Evolutionary conservation across 2,329 filamentous ascomycete genomes (phyloP), one percentile per base, ranked within the genome.

Genomic region (Paraphaeosphaeria minitans): DNA sequence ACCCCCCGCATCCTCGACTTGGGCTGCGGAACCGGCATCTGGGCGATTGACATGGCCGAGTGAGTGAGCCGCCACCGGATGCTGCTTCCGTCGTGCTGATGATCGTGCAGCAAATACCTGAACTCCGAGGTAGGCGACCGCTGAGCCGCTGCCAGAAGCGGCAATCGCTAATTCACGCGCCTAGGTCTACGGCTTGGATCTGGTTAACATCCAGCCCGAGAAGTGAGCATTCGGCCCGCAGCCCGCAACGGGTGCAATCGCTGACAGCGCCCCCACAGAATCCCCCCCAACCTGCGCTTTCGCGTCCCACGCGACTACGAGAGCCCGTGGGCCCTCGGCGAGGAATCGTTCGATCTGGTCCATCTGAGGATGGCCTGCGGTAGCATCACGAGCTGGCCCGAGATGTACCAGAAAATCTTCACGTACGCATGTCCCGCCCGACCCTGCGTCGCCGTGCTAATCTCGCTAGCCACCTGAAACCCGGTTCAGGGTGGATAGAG

Each of bases 1-100:
- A 71, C 68, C 56, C 78, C 79, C 57, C 81, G 84, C 60, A 83
- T 88, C 61, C 79, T 88, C 56, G 86, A 87, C 67, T 70, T 97
- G 55, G 94, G 93, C 43, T 93, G 90, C 63, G 94, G 93, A 21
- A 96, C 92, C 0, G 93, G 92, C 41, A 94, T 96, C 61, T 98
- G 94, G 94, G 87, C 90, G 42, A 91, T 96, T 67, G 90, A 94
- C 66, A 89, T 97, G 78, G 90, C 90, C 62, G 88, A 90, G 85
- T 92, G 81, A 79, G 86, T 79, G 68, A 55, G 58, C 50, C 58
- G 57, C 66, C 58, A 39, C 45, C 63, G 60, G 63, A 50, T 46
- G 60, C 42, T 53, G 54, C 41, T 14, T 59, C 42, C 50, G 35
- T 8, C 55, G 59, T 53, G 72, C 74, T 77, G 75, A 77, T 67